Evolutionary conservation across 75 land plant species (phyloP), one percentile per base, ranked within the genome.

Genomic region (Chamaecyparis obtusa): DNA sequence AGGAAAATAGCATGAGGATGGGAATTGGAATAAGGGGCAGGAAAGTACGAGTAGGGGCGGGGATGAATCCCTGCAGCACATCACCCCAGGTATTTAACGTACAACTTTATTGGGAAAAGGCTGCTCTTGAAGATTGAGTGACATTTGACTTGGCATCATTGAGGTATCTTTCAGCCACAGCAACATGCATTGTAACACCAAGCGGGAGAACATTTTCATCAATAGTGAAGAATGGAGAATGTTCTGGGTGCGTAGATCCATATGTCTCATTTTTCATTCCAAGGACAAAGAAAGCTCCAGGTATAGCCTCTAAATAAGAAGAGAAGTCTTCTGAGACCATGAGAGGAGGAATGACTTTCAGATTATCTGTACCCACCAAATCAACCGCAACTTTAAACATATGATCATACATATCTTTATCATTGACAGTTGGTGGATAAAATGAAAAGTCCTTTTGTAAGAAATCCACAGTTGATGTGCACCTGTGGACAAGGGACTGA

Each of bases 321-420:
- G 96, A 60, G 71, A 96, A 97, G 81, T 97, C 99, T 55, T 97
- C 99, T 21, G 94, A 80, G 24, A 93, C 96, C 99, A 97, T 97
- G 17, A 89, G 0, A 33, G 93, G 94, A 32, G 85, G 30, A 46
- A 44, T 76, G 19, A 88, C 88, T 86, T 46, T 83, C n/a, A 80
- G 19, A 55, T 90, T 93, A 33, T 91, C 44, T 4, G 57, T n/a
- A 1, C 98, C 98, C 27, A 96, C 3, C 86, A 96, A 81, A 43
- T 91, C 90, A 27, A 72, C 89, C 14, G 93, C 97, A 37, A 94
- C 95, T 3, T 90, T 93, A 35, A 11, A 67, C 83, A 92, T 90
- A 76, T 83, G 89, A 30, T 90, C 75, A 81, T 95, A 91, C 90
- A 96, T 86, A 5, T 84, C 48, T 75, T 91, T 69, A 88, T 91